Percentiles rank a stretch among this genome's conserved stretches.
phyloP scores from a whole-genome alignment of 1,139 yeast genomes.

The Ogataea hybrid region DNA sequence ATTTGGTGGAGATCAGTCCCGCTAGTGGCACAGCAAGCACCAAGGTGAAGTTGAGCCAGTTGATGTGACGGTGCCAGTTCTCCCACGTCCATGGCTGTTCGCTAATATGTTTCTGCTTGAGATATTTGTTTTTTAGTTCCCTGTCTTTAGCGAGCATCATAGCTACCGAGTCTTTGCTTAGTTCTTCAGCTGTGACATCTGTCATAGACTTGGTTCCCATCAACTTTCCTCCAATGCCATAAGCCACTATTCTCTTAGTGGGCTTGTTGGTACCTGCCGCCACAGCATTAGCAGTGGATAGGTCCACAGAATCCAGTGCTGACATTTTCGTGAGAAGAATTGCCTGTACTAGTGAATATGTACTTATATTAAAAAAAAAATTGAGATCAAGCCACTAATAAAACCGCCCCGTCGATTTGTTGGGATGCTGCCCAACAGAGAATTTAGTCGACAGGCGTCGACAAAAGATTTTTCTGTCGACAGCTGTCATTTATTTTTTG shows the following conservation, averaged over 20 bases:
- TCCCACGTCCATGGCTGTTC: constrained; percentile 86
- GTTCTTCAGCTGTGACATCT: constrained; percentile 61
- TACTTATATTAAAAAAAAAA: constrained; percentile 3
- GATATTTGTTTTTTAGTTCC: constrained; percentile 46
- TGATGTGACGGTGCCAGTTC: constrained; percentile 86
- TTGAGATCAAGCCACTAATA: constrained; percentile 7
- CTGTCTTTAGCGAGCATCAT: constrained; percentile 55
- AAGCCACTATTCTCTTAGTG: constrained; percentile 67
- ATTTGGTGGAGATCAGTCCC: constrained; percentile 53
- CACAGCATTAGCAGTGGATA: constrained; percentile 75
- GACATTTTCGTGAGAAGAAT: constrained; percentile 13
- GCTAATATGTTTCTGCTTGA: constrained; percentile 65
- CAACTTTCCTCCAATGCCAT: constrained; percentile 72
- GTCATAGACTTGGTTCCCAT: constrained; percentile 81
- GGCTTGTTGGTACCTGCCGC: constrained; percentile 85
- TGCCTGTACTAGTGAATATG: constrained; percentile 2
- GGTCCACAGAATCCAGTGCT: constrained; percentile 56
- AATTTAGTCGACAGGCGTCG: constrained; percentile 7
- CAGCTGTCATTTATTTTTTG: not conserved
- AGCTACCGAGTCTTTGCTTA: constrained; percentile 52
- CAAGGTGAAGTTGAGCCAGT: constrained; percentile 88
- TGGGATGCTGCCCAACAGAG: constrained; percentile 10
- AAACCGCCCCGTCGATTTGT: constrained; percentile 7
- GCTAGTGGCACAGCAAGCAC: constrained; percentile 67
- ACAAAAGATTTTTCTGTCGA: constrained; percentile 1